Conservation (phyloP, 192 early-diverging fungal genomes). For the Rhizophagus clarus region DNA sequence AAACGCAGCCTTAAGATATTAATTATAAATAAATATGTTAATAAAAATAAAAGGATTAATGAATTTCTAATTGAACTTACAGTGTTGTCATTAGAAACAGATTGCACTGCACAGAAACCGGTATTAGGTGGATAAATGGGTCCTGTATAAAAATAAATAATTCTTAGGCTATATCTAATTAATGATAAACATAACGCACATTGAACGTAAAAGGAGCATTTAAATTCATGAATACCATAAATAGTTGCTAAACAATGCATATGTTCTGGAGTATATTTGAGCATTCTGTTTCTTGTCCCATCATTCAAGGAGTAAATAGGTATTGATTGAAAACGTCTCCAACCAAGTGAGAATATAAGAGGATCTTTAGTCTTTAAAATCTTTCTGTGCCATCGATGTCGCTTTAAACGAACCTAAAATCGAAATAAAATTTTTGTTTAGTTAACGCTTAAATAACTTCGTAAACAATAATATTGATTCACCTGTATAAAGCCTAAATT, state of each 20-base stretch:
- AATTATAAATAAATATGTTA: not conserved
- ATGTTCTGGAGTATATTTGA: conserved; percentile 99
- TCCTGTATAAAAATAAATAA: conserved; percentile 42
- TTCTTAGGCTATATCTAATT: too few species aligned
- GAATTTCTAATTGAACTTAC: conserved; percentile 30
- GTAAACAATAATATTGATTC: not conserved
- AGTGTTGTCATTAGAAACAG: conserved; percentile 58
- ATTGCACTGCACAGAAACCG: conserved; percentile 93
- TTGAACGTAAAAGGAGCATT: not conserved
- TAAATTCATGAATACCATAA: conserved; percentile 58
- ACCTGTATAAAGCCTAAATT: conserved; percentile 92
- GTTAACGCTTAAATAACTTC: too few species aligned
- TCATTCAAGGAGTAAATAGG: conserved; percentile 93
- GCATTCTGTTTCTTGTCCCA: conserved; percentile 92
- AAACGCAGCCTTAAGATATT: conserved; percentile 60
- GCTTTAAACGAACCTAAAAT: conserved; percentile 86
- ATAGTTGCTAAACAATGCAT: conserved; percentile 99
- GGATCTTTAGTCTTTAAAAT: conserved; percentile 98
- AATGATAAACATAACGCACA: not conserved
- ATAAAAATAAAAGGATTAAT: not conserved
- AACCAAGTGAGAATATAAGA: conserved; percentile 95
- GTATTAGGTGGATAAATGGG: conserved; percentile 96
- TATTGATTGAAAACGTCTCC: conserved; percentile 97
- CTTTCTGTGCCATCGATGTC: conserved; percentile 94
- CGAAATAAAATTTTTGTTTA: too few species aligned